Base-by-base conservation (phyloP, 352 stramenopile species). In the Phytophthora agathidicida region DNA sequence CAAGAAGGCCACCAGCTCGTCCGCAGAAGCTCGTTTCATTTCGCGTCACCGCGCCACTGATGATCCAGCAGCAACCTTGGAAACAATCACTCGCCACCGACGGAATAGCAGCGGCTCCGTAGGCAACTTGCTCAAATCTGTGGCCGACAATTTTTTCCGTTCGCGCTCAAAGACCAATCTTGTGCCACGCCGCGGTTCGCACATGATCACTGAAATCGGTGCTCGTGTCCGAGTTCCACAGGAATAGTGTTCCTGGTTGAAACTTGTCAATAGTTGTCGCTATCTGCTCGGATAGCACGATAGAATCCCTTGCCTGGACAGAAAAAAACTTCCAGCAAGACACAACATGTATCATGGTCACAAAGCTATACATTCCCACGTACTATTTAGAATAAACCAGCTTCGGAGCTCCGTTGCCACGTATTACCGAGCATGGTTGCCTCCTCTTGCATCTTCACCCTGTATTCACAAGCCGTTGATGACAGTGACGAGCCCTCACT, bases 101-200 rank as follows among this genome's bases (percentile, higher is more conserved):
- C 60, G 75, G 27, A 68, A 86, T 36, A 89, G 75, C 37, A 73
- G 61, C n/a, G 70, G 66, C 3, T 89, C 80, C 2, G 66, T 89
- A 22, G 58, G 75, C n/a, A 88, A 74, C 42, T 73, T 89, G 20
- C 54, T 91, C 45, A 86, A 77, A 51, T 88, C 77, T 10, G 68
- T 88, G 42, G 70, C 65, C 1, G 68, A 64, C 2, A 81, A 53
- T 24, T 68, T 89, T 28, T 83, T 90, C 60, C 69, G 77, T 0
- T 60, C 54, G 5, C 45, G 57, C 11, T 70, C 79, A 26, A 72
- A 82, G 5, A 42, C 24, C 7, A 70, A 66, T 10, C 63, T 65
- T 17, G 19, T 74, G 0, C 65, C 72, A 20, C 77, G 72, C 7
- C 69, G 77, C 30, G 65, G 56, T 0, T 89, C 75, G 3, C 59